phyloP scores from a whole-genome alignment of 2,329 filamentous ascomycete species.

The Phaeoacremonium minimum region DNA sequence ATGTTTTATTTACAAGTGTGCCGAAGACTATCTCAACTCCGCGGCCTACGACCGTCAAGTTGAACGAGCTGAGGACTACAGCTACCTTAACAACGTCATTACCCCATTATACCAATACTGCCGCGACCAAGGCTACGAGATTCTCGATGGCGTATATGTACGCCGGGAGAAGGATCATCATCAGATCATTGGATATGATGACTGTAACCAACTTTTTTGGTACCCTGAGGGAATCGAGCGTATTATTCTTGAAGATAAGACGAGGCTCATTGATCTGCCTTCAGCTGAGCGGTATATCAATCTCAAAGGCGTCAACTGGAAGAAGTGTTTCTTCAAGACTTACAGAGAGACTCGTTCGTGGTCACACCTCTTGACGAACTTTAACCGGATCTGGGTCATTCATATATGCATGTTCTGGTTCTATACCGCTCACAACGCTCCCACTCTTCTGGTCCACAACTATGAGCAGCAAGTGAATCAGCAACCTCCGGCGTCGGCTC shows the following conservation, averaged over 20 bases:
- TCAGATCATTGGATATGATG: conserved; percentile 91
- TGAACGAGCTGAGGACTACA: conserved; percentile 93
- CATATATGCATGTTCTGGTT: conserved; percentile 96
- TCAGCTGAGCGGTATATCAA: conserved; percentile 86
- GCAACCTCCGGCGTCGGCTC: conserved; percentile 61
- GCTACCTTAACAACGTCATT: conserved; percentile 90
- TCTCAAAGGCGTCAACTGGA: conserved; percentile 92
- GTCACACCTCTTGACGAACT: conserved; percentile 96
- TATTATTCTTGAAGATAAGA: conserved; percentile 90
- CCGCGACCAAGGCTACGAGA: conserved; percentile 96
- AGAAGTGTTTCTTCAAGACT: conserved; percentile 99
- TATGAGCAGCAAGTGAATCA: conserved; percentile 88
- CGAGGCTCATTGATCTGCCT: conserved; percentile 84
- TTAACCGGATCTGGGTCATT: conserved; percentile 99
- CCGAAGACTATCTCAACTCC: conserved; percentile 91
- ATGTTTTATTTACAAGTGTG: conserved; percentile 99
- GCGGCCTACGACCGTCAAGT: conserved; percentile 87
- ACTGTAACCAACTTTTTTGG: conserved; percentile 99
- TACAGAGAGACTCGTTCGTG: conserved; percentile 97
- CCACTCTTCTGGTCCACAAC: conserved; percentile 71
- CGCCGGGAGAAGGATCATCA: conserved; percentile 92
- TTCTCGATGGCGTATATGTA: conserved; percentile 90
- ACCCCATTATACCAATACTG: conserved; percentile 94
- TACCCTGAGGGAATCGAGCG: conserved; percentile 97
- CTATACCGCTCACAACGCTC: conserved; percentile 87